These are phyloP conservation scores for Yamadazyma trypodendri DNA, from an alignment of 1,139 yeast species.

Conservation along the genomic window DNA sequence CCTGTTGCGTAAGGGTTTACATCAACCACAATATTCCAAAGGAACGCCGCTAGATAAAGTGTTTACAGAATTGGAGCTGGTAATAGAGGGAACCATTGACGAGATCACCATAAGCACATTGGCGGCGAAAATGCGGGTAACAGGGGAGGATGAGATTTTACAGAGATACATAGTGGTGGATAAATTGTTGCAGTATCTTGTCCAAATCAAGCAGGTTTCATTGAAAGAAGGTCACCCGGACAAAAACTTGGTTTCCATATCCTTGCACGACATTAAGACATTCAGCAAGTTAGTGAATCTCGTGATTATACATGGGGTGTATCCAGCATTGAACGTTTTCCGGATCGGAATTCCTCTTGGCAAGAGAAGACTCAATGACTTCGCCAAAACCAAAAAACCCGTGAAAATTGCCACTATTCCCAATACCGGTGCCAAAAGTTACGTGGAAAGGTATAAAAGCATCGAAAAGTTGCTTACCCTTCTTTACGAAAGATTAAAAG, in stretches of 20 bases:
- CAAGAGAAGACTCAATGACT: constrained; percentile 53
- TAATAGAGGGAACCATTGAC: constrained; percentile 26
- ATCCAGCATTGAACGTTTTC: constrained; percentile 54
- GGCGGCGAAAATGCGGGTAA: neutral
- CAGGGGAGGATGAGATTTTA: constrained; percentile 8
- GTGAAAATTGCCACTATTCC: constrained; percentile 21
- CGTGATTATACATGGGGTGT: constrained; percentile 68
- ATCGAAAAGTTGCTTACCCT: constrained; percentile 29
- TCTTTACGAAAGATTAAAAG: constrained; percentile 32
- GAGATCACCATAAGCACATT: constrained; percentile 19
- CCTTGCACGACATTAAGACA: constrained; percentile 79
- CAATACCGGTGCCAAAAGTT: constrained; percentile 12
- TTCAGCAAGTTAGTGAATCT: constrained; percentile 64
- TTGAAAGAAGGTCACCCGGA: constrained; percentile 20
- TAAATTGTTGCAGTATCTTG: constrained; percentile 29
- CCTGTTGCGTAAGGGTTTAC: constrained; percentile 32
- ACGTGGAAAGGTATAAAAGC: constrained; percentile 12
- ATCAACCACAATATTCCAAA: constrained; percentile 31
- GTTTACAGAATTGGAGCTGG: constrained; percentile 30
- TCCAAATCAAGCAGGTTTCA: constrained; percentile 37
- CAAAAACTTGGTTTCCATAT: constrained; percentile 58
- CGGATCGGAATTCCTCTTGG: constrained; percentile 67
- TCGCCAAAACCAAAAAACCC: constrained; percentile 26
- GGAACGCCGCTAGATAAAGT: constrained; percentile 36
- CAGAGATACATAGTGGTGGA: constrained; percentile 24